Conservation (phyloP, 495 filamentous ascomycete genomes). For the Lasiosphaeria ovina region DNA sequence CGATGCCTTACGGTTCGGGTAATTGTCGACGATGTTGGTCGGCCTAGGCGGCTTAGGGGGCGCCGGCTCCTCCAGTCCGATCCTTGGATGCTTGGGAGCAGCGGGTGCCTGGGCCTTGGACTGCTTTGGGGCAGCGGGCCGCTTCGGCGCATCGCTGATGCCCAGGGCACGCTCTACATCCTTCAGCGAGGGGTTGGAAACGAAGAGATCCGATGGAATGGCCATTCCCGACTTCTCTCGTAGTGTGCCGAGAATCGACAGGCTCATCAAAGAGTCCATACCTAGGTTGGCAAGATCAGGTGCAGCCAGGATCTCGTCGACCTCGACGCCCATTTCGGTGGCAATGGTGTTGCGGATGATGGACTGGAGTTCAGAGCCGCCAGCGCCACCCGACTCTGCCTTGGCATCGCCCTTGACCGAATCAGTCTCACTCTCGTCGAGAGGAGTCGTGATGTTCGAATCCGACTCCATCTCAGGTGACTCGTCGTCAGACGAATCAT, state of each 20-base stretch:
- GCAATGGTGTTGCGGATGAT: conserved; percentile 60
- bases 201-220: conserved; percentile 49
- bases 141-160: conserved; percentile 39
- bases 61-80: conserved; percentile 32
- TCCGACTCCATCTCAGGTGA: conserved; percentile 43
- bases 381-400: conserved; percentile 21
- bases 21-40: conserved; percentile 59
- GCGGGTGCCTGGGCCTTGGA: conserved; percentile 25
- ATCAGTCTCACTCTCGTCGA: conserved; percentile 43
- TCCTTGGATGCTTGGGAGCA: conserved; percentile 29
- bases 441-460: conserved; percentile 48
- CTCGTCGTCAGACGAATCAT: conserved; percentile 40
- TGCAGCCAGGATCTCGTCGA: conserved; percentile 58
- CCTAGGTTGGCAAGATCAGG: conserved; percentile 54
- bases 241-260: conserved; percentile 54
- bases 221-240: conserved; percentile 56
- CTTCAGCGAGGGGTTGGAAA: conserved; percentile 44
- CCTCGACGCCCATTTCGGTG: conserved; percentile 64
- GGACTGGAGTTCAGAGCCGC: conserved; percentile 45
- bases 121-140: conserved; percentile 35
- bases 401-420: conserved; percentile 38
- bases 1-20: conserved; percentile 64
- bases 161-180: conserved; percentile 50
- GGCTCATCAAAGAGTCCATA: conserved; percentile 59
- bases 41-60: conserved; percentile 37